Base-by-base conservation (phyloP, 192 early-diverging fungal genomes). In the Coemansia sp. region DNA sequence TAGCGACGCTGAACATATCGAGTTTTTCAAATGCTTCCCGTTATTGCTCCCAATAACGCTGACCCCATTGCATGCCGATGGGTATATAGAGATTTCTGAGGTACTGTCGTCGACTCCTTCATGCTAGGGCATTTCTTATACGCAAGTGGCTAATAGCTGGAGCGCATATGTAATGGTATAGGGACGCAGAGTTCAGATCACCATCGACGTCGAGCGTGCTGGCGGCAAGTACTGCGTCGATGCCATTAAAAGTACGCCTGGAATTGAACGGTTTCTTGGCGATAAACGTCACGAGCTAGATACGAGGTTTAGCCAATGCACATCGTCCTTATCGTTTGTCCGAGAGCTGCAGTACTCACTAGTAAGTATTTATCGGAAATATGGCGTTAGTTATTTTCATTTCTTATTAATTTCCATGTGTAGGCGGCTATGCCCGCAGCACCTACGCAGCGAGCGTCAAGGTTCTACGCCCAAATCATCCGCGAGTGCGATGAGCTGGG, bases 11-110 rank as follows among this genome's bases (percentile, higher is more conserved):
- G 79, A 82, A 27, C 56, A 70, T 56, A 31, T 82, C n/a, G 79
- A 73, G 34, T 82, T 82, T 48, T 77, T 70, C 54, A 71, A 68
- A 59, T 33, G 45, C 33, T 82, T 77, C 42, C 79, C 79, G n/a
- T 46, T 82, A 19, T 69, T 82, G 33, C 56, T 66, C 6, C 79
- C 72, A 24, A 45, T 70, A 24, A 67, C 71, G 3, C 68, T 82
- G 10, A 61, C 67, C 24, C 74, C 79, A 21, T 66, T 82, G 16
- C 37, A 60, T 6, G 79, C 71, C 13, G 67, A 82, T 14, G 79
- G 79, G 14, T 77, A 62, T 46, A 66, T 82, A 17, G 79, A 77
- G 6, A 37, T 73, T 21, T 34, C 59, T 3, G 68, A 70, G 53
- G 71, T 69, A 57, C 44, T 3, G 8, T 9, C 3, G 17, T 16